Evolutionary conservation across 495 filamentous ascomycete species (phyloP), one percentile per base, ranked within the genome.

Genomic region (Hypoxylon lienhwacheense): DNA sequence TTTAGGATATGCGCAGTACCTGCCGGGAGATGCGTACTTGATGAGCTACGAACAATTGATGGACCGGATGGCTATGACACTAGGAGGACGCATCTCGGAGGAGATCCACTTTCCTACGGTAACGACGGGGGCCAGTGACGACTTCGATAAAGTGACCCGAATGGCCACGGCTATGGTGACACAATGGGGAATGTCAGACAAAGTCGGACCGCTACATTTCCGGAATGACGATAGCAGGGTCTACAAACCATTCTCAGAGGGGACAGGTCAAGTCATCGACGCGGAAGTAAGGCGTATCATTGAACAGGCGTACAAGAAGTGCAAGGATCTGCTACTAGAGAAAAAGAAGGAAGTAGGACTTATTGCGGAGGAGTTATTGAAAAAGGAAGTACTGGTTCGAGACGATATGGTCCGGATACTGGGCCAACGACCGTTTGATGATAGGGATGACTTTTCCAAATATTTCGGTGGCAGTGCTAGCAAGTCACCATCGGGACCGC

Each of bases 1-100:
- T 40, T 77, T 98, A 17, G 93, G 93, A 14, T 98, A 98, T 66
- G 93, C 93, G 5, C 93, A 98, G 70, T 96, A 96, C 68, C 80
- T 98, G n/a, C 93, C 93, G 2, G 82, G 85, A 22, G 93, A 98
- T 66, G 88, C 87, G 19, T 97, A 97, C 70, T 80, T 97, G 44
- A 88, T 98, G 90, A 96, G 84, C 57, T 85, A 89, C 56, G 86
- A 91, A 69, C 93, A 98, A 74, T 76, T 98, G 19, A 97, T 97
- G 91, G 93, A 98, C 71, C 90, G 95, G 52, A 98, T 98, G 95
- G 93, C 95, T 54, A 98, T 98, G 93, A 96, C 93, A 12, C 83
- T 98, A 29, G 93, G 88, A 60, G 93, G 93, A 2, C 86, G 93
- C 55, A 88, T 98, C 31, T 91, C 86, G 28, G 93, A 98, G 71